A percentile compares a stretch with the other conserved stretches of the same genome.
Evolutionary conservation across 1,284 basidiomycete species (phyloP).

Genomic region (Ceratobasidium theobromae): DNA sequence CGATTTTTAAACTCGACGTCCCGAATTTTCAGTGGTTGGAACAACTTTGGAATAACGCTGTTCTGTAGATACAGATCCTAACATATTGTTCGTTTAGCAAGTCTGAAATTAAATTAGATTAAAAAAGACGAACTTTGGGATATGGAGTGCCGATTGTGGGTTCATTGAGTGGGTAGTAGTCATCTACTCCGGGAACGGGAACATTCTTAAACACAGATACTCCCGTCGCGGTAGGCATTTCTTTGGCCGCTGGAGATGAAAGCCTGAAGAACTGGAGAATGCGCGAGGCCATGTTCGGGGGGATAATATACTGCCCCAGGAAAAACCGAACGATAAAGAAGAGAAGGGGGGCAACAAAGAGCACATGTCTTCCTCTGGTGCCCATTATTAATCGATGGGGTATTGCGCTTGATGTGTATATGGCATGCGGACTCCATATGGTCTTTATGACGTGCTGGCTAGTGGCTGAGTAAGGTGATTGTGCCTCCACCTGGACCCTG

Average conservation of each 20-base stretch:
- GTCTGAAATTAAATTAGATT: neutral
- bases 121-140: slow-evolving; percentile 44
- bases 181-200: slow-evolving; percentile 35
- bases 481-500: too few relatives aligned
- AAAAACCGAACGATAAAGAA: neutral
- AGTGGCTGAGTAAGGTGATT: neutral
- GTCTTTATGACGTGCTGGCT: neutral
- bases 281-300: neutral
- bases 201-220: slow-evolving; percentile 14
- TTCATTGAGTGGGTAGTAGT: slow-evolving; percentile 64
- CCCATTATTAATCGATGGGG: neutral
- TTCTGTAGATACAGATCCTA: slow-evolving; percentile 52
- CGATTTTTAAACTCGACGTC: slow-evolving; percentile 71
- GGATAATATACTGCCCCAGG: neutral
- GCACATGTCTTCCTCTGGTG: neutral
- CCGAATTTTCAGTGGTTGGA: slow-evolving; percentile 65
- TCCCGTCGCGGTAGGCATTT: neutral
- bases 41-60: slow-evolving; percentile 58
- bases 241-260: neutral
- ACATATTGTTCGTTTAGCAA: neutral
- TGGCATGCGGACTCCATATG: neutral
- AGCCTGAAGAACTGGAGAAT: neutral
- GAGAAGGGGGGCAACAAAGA: neutral
- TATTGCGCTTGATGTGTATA: too few relatives aligned
- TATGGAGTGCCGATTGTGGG: slow-evolving; percentile 59